Evolutionary conservation across 306 rosid species (phyloP), one percentile per base, ranked within the genome.

Genomic region (Cucumis melo): DNA sequence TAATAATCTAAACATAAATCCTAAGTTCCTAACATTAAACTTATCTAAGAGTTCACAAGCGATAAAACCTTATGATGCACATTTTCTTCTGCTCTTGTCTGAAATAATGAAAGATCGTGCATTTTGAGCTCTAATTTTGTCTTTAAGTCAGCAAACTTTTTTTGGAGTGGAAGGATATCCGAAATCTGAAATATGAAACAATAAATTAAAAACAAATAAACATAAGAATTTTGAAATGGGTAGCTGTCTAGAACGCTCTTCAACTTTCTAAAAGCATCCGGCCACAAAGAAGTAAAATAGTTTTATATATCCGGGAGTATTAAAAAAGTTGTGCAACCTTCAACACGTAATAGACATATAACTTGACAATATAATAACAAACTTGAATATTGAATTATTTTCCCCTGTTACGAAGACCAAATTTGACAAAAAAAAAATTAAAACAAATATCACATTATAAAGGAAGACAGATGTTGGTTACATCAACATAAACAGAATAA

Each of bases 11-110:
- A 70, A 21, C 19, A 70, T 16, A 19, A 48, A 3, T 13, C 15
- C 71, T 17, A 75, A 71, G 27, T 3, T 13, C 15, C 71, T 17
- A 75, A 71, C 19, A 10, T 17, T n/a, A n/a, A 7, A 64, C 53
- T 64, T 76, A 15, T 38, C 4, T 15, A 58, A 60, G 72, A 19
- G 59, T 46, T 44, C 13, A 19, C 24, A 59, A 46, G 32, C 15
- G 56, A 60, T 44, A 46, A 76, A 81, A 94, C 98, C 98, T 94
- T 94, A 79, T 90, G 96, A 78, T 94, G 97, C 84, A 91, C 98
- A 83, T 94, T 94, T 81, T 94, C 95, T 87, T 90, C 95, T 70
- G 92, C 96, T 85, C 98, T 90, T 63, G 83, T 90, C 83, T 89
- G 96, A 81, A 91, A 94, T 75, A 94, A 78, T 29, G 91, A 85